phyloP scores from a whole-genome alignment of 2,329 filamentous ascomycete species.

The Diplodia seriata region DNA sequence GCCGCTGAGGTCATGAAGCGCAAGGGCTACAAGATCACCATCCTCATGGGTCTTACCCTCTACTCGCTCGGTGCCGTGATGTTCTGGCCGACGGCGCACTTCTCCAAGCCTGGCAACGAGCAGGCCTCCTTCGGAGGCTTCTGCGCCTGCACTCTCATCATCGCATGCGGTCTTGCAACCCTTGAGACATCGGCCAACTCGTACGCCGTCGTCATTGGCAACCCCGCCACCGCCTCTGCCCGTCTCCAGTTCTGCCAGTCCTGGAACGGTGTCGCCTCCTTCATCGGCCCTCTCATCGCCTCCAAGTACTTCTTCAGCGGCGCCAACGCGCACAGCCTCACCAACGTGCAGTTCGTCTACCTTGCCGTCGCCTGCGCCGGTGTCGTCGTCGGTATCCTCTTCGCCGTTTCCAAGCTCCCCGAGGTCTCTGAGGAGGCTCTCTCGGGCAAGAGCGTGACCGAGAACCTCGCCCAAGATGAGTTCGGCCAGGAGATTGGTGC shows the following conservation, averaged over 20 bases:
- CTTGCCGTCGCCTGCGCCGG: slow-evolving; percentile 49
- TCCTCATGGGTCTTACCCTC: slow-evolving; percentile 50
- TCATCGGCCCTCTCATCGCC: slow-evolving; percentile 47
- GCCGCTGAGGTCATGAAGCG: slow-evolving; percentile 53
- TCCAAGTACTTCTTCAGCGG: slow-evolving; percentile 32
- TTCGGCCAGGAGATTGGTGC: slow-evolving; percentile 44
- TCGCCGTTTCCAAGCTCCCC: slow-evolving; percentile 49
- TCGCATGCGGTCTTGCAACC: slow-evolving; percentile 50
- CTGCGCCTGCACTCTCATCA: slow-evolving; percentile 48
- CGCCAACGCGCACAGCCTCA: slow-evolving; percentile 27
- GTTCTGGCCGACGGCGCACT: slow-evolving; percentile 50
- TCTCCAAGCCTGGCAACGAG: slow-evolving; percentile 40
- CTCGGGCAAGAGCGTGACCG: slow-evolving; percentile 40
- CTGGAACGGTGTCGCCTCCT: slow-evolving; percentile 50
- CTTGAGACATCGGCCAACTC: slow-evolving; percentile 50
- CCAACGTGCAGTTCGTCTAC: slow-evolving; percentile 46
- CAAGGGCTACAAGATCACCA: slow-evolving; percentile 55
- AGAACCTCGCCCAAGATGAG: slow-evolving; percentile 37
- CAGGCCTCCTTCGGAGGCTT: slow-evolving; percentile 48
- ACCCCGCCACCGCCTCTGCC: slow-evolving; percentile 45
- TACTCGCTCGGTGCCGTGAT: slow-evolving; percentile 49
- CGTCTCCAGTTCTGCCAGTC: slow-evolving; percentile 51
- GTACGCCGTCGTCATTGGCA: slow-evolving; percentile 50
- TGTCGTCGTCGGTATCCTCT: slow-evolving; percentile 44
- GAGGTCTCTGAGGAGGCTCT: slow-evolving; percentile 45